A percentile compares a stretch with the other conserved stretches of the same genome.
Conservation (phyloP, 106 monocot genomes). For the Ottelia alismoides region DNA sequence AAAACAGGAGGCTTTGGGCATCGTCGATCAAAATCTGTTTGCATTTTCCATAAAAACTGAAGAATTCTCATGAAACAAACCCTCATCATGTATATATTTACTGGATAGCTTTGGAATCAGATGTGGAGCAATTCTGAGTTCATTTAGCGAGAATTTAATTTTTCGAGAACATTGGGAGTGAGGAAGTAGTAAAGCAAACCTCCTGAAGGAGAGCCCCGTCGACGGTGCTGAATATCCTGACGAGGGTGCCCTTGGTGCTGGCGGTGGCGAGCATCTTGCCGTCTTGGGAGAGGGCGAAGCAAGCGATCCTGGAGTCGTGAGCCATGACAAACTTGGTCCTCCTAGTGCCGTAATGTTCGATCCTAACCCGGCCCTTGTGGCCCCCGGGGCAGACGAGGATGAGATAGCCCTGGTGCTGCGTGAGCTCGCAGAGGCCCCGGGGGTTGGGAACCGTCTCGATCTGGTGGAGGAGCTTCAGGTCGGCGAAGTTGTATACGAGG, state of each 20-base stretch:
- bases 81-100: too few relatives aligned
- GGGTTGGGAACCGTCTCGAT: slow-evolving; percentile 83
- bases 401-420: slow-evolving; percentile 61
- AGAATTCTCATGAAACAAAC: too few relatives aligned
- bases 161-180: too few relatives aligned
- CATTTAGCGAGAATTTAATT: too few relatives aligned
- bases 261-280: slow-evolving; percentile 93
- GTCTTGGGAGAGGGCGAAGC: slow-evolving; percentile 72
- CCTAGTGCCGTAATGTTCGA: slow-evolving; percentile 88
- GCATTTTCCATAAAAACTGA: too few relatives aligned
- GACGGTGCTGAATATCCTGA: slow-evolving; percentile 96
- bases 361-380: slow-evolving; percentile 54
- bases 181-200: too few relatives aligned
- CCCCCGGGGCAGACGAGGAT: slow-evolving; percentile 81
- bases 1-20: too few relatives aligned
- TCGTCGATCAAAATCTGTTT: too few relatives aligned
- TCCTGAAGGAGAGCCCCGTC: slow-evolving; percentile 88
- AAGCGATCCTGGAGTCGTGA: slow-evolving; percentile 77
- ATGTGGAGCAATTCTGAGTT: too few relatives aligned
- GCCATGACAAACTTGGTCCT: slow-evolving; percentile 71
- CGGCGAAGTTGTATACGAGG: slow-evolving; percentile 71
- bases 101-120: too few relatives aligned
- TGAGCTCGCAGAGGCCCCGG: slow-evolving; percentile 77
- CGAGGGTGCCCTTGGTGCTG: slow-evolving; percentile 72
- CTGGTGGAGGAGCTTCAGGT: slow-evolving; percentile 83